Base-by-base conservation (phyloP, 2,329 filamentous ascomycete species). In the Calonectria pteridis region DNA sequence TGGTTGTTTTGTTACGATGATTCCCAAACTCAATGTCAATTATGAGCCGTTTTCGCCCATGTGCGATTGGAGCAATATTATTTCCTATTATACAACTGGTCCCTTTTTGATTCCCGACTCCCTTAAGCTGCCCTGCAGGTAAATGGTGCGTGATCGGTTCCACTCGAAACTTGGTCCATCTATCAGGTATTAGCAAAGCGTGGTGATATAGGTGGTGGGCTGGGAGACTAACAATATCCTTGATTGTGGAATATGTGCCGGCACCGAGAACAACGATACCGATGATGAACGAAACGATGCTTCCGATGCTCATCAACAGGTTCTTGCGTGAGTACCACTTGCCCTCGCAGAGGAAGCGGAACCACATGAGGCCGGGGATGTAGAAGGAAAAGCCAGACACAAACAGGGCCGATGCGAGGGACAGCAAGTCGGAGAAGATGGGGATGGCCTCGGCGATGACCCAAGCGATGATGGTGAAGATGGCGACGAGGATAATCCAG, bases 371-470 rank as follows among this genome's bases (percentile, higher is more conserved):
- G 13, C 67, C 72, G 2, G 72, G 72, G 62, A 73, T 62, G 33
- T 73, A 73, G 23, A 73, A 73, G 3, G 72, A 73, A 37, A 73
- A 73, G 16, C 72, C 72, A 2, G 72, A 73, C 4, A 73, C 72
- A 55, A 73, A 73, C 18, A 73, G 68, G 10, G 72, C 67, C 3
- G 72, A 73, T 13, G 62, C 64, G 13, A 73, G 72, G 9, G 72
- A 73, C 16, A 73, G 63, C 28, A 73, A 55, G 33, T 73, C 72
- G 18, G 72, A 73, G 46, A 73, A 73, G 29, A 73, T 73, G 67
- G 72, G 72, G 31, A 73, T 73, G 4, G 72, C 68, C 63, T 73
- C 72, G 14, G 72, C 72, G 20, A 73, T 71, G 23, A 73, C 46
- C 72, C 72, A 73, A 2, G 72, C 72, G 31, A 73, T 64, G 28